Conservation (phyloP, 2,329 filamentous ascomycete species). For the Penicillium sp. region DNA sequence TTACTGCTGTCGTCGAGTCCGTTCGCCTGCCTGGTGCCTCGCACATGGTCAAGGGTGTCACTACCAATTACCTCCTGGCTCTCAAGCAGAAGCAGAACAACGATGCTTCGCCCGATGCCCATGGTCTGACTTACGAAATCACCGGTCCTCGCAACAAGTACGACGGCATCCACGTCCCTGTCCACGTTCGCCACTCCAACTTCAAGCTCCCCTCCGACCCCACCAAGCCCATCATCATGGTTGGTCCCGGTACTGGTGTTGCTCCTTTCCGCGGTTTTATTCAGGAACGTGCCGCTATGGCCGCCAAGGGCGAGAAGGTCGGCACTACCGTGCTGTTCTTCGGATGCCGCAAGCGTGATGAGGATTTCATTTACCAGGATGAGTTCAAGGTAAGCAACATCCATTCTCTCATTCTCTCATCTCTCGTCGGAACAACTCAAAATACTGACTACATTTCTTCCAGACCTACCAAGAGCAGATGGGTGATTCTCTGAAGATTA, state of each 20-base stretch:
- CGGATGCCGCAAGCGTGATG: constrained; percentile 83
- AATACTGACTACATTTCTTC: constrained; percentile 13
- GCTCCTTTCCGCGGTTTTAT: constrained; percentile 95
- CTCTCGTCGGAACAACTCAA: background rate
- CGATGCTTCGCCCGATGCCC: constrained; percentile 77
- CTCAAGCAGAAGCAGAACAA: constrained; percentile 97
- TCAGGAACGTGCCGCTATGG: constrained; percentile 87
- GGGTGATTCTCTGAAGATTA: constrained; percentile 85
- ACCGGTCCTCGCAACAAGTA: constrained; percentile 95
- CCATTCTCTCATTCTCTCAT: background rate
- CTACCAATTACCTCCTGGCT: constrained; percentile 94
- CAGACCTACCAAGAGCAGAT: constrained; percentile 83
- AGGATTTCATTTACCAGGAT: constrained; percentile 90
- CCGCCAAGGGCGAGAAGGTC: constrained; percentile 78
- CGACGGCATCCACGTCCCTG: constrained; percentile 90
- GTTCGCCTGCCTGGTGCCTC: constrained; percentile 76
- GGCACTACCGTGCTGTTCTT: constrained; percentile 93
- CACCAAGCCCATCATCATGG: constrained; percentile 91
- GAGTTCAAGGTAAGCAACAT: constrained; percentile 82
- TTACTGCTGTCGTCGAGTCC: constrained; percentile 93
- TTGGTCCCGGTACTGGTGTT: constrained; percentile 94
- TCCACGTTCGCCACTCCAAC: constrained; percentile 97
- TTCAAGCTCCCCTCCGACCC: constrained; percentile 98
- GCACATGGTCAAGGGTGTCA: constrained; percentile 87
- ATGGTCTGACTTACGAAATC: constrained; percentile 85